Conservation (phyloP, 257 asterid genomes). For the Mitragyna speciosa region DNA sequence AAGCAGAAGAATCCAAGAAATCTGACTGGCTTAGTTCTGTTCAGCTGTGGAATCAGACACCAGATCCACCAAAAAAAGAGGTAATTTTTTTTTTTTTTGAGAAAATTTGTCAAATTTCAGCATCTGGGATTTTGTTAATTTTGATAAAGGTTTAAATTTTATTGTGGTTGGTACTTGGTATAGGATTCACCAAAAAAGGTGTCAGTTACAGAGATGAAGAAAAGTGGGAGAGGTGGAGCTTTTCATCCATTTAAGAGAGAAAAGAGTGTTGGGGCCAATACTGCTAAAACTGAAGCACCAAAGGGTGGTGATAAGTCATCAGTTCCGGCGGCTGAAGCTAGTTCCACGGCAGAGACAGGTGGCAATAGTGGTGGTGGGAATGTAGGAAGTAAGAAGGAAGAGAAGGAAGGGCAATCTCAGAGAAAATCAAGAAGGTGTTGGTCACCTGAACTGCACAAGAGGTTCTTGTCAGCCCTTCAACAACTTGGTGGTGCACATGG, state of each 20-base stretch:
- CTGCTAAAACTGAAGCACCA: slow-evolving; percentile 10
- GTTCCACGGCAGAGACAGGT: slow-evolving; percentile 58
- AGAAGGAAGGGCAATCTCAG: slow-evolving; percentile 46
- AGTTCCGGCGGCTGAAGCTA: slow-evolving; percentile 30
- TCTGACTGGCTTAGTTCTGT: slow-evolving; percentile 54
- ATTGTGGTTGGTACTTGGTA: neutral
- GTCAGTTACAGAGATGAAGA: slow-evolving; percentile 45
- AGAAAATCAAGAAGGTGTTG: slow-evolving; percentile 77
- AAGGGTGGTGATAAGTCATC: slow-evolving; percentile 22
- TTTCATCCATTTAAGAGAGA: slow-evolving; percentile 68
- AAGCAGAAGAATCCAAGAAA: slow-evolving; percentile 22
- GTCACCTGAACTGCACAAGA: slow-evolving; percentile 69
- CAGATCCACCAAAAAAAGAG: slow-evolving; percentile 45
- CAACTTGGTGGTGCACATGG: slow-evolving; percentile 88
- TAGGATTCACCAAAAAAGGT: slow-evolving; percentile 44
- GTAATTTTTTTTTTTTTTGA: slow-evolving; percentile 17
- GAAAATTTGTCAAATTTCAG: neutral
- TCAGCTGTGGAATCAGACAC: slow-evolving; percentile 48
- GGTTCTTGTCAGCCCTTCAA: slow-evolving; percentile 66
- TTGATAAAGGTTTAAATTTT: slow-evolving; percentile 22
- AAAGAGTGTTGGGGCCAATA: slow-evolving; percentile 20
- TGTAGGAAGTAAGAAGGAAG: slow-evolving; percentile 33
- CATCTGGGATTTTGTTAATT: slow-evolving; percentile 20
- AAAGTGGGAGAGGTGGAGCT: slow-evolving; percentile 53
- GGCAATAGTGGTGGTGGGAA: slow-evolving; percentile 17